These are phyloP conservation scores for Candida wancherniae DNA, from an alignment of 805 yeast species.

Conservation along the genomic window DNA sequence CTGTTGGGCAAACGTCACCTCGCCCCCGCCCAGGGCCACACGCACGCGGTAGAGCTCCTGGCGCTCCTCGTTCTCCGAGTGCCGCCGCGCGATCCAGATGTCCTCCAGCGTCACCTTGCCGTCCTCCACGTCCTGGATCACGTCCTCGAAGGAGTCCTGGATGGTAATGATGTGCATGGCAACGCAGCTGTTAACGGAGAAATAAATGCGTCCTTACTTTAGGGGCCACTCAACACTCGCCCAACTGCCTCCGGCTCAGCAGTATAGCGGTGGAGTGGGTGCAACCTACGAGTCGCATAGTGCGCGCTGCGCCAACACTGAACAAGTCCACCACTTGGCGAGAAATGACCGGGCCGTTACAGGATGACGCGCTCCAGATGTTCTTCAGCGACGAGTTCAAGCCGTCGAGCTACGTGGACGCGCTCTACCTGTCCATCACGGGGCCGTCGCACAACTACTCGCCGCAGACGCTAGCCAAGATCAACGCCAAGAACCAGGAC, in stretches of 20 bases:
- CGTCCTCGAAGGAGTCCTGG: conserved; percentile 44
- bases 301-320: no score
- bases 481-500: conserved; percentile 46
- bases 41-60: conserved; percentile 6
- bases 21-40: conserved; percentile 3
- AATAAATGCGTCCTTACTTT: no score
- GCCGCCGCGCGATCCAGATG: conserved; percentile 43
- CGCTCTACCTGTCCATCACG: conserved; percentile 45
- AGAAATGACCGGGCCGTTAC: conserved; percentile 5
- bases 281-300: no score
- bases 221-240: no score
- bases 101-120: conserved; percentile 22
- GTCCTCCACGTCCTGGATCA: conserved; percentile 31
- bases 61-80: conserved; percentile 14
- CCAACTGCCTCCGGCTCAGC: no score
- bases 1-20: conserved; percentile 1
- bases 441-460: conserved; percentile 22
- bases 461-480: conserved; percentile 30
- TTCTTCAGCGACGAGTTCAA: conserved; percentile 65
- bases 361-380: conserved; percentile 49
- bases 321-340: neutral
- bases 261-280: no score
- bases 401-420: conserved; percentile 62
- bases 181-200: no score
- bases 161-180: conserved; percentile 28